These are phyloP conservation scores for Agapanthus africanus DNA, from an alignment of 106 monocot species.

Conservation along the genomic window DNA sequence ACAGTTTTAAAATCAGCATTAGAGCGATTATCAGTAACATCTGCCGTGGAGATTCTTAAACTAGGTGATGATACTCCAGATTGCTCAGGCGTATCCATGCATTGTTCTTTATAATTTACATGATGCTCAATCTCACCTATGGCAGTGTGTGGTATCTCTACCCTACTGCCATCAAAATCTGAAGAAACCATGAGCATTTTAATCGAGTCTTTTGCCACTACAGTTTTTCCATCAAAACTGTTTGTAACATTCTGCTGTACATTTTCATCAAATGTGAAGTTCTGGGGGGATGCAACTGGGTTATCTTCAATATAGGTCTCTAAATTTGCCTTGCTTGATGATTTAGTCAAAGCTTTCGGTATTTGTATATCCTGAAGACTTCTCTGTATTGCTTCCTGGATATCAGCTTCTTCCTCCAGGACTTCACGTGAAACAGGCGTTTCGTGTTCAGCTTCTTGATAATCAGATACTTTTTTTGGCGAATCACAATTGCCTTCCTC, in stretches of 20 bases:
- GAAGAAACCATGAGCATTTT: conserved; percentile 4
- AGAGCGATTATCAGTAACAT: conserved; percentile 6
- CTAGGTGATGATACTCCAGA: conserved; percentile 10
- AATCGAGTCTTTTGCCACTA: conserved; percentile 3
- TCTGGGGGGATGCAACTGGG: neutral
- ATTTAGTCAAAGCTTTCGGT: conserved; percentile 13
- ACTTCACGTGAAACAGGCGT: conserved; percentile 43
- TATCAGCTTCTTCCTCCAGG: conserved; percentile 73
- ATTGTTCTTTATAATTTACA: conserved; percentile 7
- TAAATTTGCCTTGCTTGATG: conserved; percentile 10
- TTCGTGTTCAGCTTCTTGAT: conserved; percentile 11
- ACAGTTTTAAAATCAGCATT: neutral
- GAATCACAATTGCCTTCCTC: conserved; percentile 45
- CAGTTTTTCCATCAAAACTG: conserved; percentile 14
- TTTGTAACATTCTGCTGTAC: conserved; percentile 3
- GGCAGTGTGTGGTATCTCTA: conserved; percentile 5
- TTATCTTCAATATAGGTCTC: neutral
- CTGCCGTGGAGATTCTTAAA: conserved; percentile 3
- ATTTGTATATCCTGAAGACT: conserved; percentile 63
- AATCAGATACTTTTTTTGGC: conserved; percentile 20
- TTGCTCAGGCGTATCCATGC: conserved; percentile 5
- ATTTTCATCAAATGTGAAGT: neutral
- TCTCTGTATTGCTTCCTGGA: conserved; percentile 88
- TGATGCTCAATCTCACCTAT: neutral
- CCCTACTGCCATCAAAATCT: neutral